Base-by-base conservation (phyloP, 176 grass and related monocot genomes). In the Phoenix roebelenii region DNA sequence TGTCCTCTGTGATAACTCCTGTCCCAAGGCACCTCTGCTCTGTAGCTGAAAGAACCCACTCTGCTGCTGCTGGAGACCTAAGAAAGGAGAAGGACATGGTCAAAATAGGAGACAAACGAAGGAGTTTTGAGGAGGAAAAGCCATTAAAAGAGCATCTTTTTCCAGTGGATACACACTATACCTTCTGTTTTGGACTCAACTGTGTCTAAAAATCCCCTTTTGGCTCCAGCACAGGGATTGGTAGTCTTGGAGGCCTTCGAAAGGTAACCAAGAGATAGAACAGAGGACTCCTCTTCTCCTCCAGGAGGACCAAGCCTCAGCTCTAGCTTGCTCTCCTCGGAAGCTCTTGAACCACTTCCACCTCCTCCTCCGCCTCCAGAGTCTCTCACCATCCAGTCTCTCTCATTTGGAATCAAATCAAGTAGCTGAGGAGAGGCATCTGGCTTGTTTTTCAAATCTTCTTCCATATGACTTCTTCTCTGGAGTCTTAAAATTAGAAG, bases 231-330 rank as follows among this genome's bases (percentile, higher is more conserved):
- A 16, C 71, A 77, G 3, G 65, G 18, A 3, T 24, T 61, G 50
- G 58, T 25, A 59, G 56, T 35, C 66, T 70, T 76, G 17, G 76
- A 73, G 58, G 67, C 20, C 44, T 74, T 86, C 64, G 67, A 66
- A 17, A 77, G 70, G 73, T 71, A 79, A 12, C 67, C 67, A 59
- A 89, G 84, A 55, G 79, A 85, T 25, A 85, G 76, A 89, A 71
- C 29, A 25, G 71, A 67, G 18, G 51, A 58, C 22, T 89, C 79
- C 30, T 75, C 28, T 49, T 75, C 82, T 49, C 74, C 56, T 71
- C 94, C 94, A 28, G 94, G 94, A 61, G 70, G 94, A 2, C 84
- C 85, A 25, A 99, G 85, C 71, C 62, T 99, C 4, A 99, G 69
- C 57, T 99, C 94, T 74, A 99, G 74, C 18, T 89, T 67, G 69